Evolutionary conservation across 495 filamentous ascomycete genomes (phyloP).

Genomic region (Corynascus novoguineensis): DNA sequence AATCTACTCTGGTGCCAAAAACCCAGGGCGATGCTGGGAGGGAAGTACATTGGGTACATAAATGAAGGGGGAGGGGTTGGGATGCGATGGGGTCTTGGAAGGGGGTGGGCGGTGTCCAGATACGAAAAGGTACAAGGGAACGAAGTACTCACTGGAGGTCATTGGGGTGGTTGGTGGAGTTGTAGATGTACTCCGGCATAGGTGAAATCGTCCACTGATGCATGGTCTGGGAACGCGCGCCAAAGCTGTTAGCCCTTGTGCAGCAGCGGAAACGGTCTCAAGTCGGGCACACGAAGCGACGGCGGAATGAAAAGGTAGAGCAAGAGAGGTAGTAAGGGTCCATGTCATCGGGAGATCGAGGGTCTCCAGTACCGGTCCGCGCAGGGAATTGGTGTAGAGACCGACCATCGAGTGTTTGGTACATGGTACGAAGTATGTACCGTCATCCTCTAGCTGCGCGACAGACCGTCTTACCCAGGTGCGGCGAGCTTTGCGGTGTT

Average conservation of each 20-base stretch:
- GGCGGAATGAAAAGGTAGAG: not conserved
- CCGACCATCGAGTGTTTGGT: constrained; percentile 1
- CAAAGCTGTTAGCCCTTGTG: constrained; percentile 22
- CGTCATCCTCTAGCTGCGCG: constrained; percentile 1
- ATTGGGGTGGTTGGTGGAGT: constrained; percentile 44
- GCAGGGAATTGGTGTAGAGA: not conserved
- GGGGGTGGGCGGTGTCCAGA: constrained; percentile 17
- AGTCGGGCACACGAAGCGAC: not conserved
- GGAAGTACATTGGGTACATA: constrained; percentile 36
- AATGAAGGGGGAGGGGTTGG: constrained; percentile 22
- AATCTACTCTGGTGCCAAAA: constrained; percentile 24
- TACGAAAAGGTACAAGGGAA: constrained; percentile 41
- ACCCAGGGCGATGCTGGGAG: constrained; percentile 25
- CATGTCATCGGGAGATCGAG: not conserved
- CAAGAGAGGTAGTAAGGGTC: not conserved
- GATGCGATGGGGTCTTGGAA: constrained; percentile 14
- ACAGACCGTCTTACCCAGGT: not conserved
- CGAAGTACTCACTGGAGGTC: constrained; percentile 50
- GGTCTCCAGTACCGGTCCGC: not conserved
- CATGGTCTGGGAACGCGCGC: constrained; percentile 38
- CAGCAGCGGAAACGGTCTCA: not conserved
- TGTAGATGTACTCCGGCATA: constrained; percentile 45
- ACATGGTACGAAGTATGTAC: constrained; percentile 3
- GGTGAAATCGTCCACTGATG: constrained; percentile 50
- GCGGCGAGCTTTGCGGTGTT: not conserved